Evolutionary conservation across 179 eudicot species (phyloP), one percentile per base, ranked within the genome.

Genomic region (Carnegiea gigantea): DNA sequence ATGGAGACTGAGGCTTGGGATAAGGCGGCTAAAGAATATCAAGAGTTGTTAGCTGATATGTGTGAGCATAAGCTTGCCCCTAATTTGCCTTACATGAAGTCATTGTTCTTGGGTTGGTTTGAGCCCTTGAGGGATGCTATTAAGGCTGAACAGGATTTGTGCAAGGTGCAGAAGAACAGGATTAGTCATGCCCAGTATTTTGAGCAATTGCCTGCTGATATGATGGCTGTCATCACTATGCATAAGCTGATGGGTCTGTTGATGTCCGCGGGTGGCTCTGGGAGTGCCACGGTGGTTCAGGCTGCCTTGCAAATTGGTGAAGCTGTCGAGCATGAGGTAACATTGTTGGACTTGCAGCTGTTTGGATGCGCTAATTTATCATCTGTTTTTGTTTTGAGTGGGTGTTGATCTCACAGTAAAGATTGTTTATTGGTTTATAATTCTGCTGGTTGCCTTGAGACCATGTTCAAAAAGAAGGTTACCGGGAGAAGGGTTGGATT

Each of bases 151-250:
- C 98, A 96, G 83, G 93, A 92, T 33, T 70, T 84, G 76, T 85
- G 85, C 40, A 86, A 86, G 85, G 59, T 72, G 23, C 92, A 91
- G 86, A 94, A 87, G 86, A 81, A 80, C 78, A 87, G 80, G 80
- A 82, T 83, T 0, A 80, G 88, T 6, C 90, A 90, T 85, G 91
- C 90, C 0, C 88, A 87, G 7, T 89, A 87, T 83, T 88, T 93
- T 80, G 89, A 87, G 85, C 87, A 85, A 57, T 86, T 96, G 84
- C 97, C 99, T 0, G 94, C 98, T 18, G 99, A 94, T 86, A 96
- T 86, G 95, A 93, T 94, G 98, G 89, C 99, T 0, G 97, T 96
- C 82, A 93, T 96, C 67, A 91, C 98, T 15, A 96, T 96, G 99
- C 98, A 96, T 89, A 96, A 94, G 92, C 26, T 95, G 79, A 89